Percentiles rank a stretch among this genome's conserved stretches.
Conservation (phyloP, 2,329 filamentous ascomycete genomes). For the Fusarium sp. region DNA sequence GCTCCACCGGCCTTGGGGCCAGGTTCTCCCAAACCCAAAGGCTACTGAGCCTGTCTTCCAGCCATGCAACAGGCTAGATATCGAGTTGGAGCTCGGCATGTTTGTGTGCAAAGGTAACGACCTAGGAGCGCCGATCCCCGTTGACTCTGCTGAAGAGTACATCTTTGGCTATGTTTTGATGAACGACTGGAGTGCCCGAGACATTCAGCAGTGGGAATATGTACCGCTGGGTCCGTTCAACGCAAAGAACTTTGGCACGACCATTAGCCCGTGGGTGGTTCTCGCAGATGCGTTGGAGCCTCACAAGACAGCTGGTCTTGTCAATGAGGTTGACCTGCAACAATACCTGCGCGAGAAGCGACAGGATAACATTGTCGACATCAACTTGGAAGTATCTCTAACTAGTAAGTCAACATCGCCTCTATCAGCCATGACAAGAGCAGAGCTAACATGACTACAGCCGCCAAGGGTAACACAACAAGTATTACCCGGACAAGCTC, state of each 20-base stretch:
- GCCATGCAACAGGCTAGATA: slow-evolving; percentile 73
- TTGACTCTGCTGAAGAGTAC: slow-evolving; percentile 73
- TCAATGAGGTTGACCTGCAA: slow-evolving; percentile 50
- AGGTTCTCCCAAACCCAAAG: slow-evolving; percentile 68
- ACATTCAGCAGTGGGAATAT: slow-evolving; percentile 73
- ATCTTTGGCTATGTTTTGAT: slow-evolving; percentile 77
- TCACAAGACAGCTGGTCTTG: slow-evolving; percentile 34
- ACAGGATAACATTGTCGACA: slow-evolving; percentile 51
- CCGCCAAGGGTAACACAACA: slow-evolving; percentile 47
- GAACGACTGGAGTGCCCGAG: slow-evolving; percentile 74
- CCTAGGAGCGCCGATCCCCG: slow-evolving; percentile 72
- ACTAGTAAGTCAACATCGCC: slow-evolving; percentile 47
- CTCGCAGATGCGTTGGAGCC: slow-evolving; percentile 66
- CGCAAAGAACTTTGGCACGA: slow-evolving; percentile 70
- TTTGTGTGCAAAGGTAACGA: slow-evolving; percentile 76
- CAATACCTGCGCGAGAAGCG: slow-evolving; percentile 67
- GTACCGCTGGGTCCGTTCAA: slow-evolving; percentile 72
- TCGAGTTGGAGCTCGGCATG: slow-evolving; percentile 82
- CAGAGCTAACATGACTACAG: slow-evolving; percentile 21
- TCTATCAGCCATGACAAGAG: fast-evolving
- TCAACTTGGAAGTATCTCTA: slow-evolving; percentile 53
- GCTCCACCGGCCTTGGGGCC: slow-evolving; percentile 78
- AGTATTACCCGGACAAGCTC: slow-evolving; percentile 44
- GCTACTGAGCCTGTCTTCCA: slow-evolving; percentile 65
- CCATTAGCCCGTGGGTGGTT: slow-evolving; percentile 72